Evolutionary conservation across 2,329 filamentous ascomycete species (phyloP).

Genomic region (Verticillium nubilum): DNA sequence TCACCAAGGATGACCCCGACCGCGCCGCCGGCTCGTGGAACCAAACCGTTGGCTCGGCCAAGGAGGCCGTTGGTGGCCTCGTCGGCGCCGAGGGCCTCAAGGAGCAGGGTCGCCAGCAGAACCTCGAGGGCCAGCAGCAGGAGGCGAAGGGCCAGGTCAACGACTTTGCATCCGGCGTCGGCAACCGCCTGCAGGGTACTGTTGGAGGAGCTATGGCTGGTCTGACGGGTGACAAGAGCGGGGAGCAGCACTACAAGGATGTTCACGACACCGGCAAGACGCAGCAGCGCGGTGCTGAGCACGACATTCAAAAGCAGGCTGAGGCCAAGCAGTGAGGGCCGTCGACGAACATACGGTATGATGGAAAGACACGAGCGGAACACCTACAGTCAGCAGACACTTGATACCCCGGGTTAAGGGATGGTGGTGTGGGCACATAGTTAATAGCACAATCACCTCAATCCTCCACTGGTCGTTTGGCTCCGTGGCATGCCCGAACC

Average conservation of each 20-base stretch:
- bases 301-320: conserved; percentile 70
- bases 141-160: conserved; percentile 78
- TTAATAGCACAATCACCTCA: neutral
- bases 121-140: conserved; percentile 71
- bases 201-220: conserved; percentile 67
- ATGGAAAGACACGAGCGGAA: neutral
- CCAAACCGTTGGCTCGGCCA: conserved; percentile 81
- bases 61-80: conserved; percentile 73
- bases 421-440: neutral
- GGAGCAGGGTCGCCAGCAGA: conserved; percentile 69
- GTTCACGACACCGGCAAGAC: conserved; percentile 82
- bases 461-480: neutral
- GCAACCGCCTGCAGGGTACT: conserved; percentile 63
- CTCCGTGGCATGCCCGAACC: neutral
- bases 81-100: conserved; percentile 67
- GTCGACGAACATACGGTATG: neutral
- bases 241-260: conserved; percentile 59
- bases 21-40: conserved; percentile 73
- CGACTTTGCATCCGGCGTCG: conserved; percentile 65
- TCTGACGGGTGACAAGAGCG: conserved; percentile 63
- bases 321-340: conserved; percentile 30
- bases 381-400: conserved; percentile 3
- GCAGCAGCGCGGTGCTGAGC: conserved; percentile 75
- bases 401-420: conserved; percentile 10
- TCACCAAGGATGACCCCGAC: conserved; percentile 66